Evolutionary conservation across 1,284 basidiomycete species (phyloP).

Genomic region (Pholiota adiposa): DNA sequence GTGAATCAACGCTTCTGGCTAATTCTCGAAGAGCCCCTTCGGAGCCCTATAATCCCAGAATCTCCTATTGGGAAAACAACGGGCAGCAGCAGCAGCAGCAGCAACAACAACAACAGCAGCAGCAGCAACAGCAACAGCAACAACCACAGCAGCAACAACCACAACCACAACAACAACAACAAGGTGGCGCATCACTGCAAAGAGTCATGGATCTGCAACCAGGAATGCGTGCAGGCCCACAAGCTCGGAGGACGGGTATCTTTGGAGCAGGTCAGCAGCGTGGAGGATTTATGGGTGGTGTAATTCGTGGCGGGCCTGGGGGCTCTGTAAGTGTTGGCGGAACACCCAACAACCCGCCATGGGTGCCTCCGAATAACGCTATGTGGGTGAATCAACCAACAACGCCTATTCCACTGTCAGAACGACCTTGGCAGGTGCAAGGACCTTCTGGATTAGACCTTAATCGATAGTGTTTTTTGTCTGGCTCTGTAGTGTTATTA

Average conservation of each 20-base stretch:
- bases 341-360: constrained; percentile 20
- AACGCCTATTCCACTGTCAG: constrained; percentile 34
- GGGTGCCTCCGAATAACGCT: constrained; percentile 15
- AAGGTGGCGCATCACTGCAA: constrained; percentile 36
- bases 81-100: constrained; percentile 23
- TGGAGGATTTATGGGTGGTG: constrained; percentile 36
- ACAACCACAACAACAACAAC: neutral
- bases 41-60: constrained; percentile 19
- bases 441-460: constrained; percentile 43
- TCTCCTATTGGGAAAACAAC: constrained; percentile 27
- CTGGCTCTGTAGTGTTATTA: constrained; percentile 17
- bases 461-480: constrained; percentile 30
- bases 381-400: constrained; percentile 36
- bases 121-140: neutral
- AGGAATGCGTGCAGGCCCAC: constrained; percentile 50
- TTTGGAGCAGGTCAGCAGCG: constrained; percentile 43
- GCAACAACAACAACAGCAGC: neutral
- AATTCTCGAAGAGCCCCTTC: constrained; percentile 28
- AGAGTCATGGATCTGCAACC: constrained; percentile 52
- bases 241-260: constrained; percentile 49
- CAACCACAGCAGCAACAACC: neutral
- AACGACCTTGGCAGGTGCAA: constrained; percentile 40
- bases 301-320: constrained; percentile 32
- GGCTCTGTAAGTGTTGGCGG: constrained; percentile 32
- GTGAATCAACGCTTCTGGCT: constrained; percentile 35